Evolutionary conservation across 2,329 filamentous ascomycete species (phyloP).

Genomic region (Berkeleyomyces basicola): DNA sequence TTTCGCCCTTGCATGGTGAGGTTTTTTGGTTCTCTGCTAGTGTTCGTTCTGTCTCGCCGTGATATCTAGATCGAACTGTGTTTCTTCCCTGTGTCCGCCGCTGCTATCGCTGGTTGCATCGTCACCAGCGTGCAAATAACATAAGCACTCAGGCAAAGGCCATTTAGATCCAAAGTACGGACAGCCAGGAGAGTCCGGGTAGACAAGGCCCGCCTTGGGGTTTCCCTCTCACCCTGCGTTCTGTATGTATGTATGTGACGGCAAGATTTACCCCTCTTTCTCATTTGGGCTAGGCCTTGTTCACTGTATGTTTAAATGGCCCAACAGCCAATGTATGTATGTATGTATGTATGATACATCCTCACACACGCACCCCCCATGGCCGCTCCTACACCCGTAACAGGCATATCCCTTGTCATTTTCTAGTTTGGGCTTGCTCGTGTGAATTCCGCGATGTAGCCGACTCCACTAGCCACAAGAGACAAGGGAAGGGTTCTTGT

Average conservation of each 20-base stretch:
- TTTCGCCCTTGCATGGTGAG: neutral
- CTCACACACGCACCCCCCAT: neutral
- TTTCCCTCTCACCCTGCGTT: neutral
- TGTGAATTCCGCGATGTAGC: neutral
- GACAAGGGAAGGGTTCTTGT: neutral
- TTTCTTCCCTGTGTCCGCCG: neutral
- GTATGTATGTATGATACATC: neutral
- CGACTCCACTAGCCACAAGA: neutral
- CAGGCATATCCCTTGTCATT: neutral
- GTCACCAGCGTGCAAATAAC: neutral
- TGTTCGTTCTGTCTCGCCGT: neutral
- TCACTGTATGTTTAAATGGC: neutral
- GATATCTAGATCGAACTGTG: neutral
- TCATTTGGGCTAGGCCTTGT: neutral
- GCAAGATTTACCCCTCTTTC: conserved; percentile 1
- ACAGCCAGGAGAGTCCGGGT: neutral
- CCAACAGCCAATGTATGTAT: neutral
- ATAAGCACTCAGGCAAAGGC: neutral
- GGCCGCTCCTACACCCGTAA: neutral
- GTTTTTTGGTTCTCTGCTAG: neutral
- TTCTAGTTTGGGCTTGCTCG: neutral
- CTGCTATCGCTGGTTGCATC: neutral
- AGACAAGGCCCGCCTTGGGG: neutral
- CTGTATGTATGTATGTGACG: neutral
- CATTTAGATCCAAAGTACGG: neutral